Evolutionary conservation across 2,329 filamentous ascomycete species (phyloP).

Genomic region (Dendrostoma leiphaemia): DNA sequence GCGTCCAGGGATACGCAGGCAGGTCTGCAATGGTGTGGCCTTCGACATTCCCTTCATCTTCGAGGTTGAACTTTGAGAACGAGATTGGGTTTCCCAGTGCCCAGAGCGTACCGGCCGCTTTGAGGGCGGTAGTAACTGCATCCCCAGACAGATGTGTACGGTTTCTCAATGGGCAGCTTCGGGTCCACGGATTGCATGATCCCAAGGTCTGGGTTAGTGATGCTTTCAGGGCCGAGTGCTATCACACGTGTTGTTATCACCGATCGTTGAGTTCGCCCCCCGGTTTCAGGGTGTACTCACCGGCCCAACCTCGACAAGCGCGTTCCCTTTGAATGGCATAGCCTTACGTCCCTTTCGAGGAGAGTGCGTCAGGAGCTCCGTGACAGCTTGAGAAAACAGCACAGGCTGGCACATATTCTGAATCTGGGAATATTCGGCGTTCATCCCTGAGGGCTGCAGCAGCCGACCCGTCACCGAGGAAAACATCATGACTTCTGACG

Average conservation of each 20-base stretch:
- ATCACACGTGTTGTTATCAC: no score
- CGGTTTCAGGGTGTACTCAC: no score
- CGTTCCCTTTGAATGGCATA: background rate
- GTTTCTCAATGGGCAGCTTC: background rate
- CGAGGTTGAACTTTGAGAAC: background rate
- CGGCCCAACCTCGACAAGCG: background rate
- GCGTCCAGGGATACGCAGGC: constrained; percentile 26
- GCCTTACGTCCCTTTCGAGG: background rate
- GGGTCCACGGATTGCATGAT: background rate
- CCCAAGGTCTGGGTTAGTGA: background rate
- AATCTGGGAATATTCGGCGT: constrained; percentile 1
- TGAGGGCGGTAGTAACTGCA: background rate
- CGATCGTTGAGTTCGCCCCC: no score
- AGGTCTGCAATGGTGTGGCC: constrained; percentile 19
- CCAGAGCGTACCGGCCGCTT: background rate
- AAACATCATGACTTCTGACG: background rate
- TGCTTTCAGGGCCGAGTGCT: background rate
- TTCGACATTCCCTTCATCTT: background rate
- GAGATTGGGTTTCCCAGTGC: background rate
- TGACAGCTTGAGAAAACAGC: constrained; percentile 1
- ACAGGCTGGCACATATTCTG: constrained; percentile 2
- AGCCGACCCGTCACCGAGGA: constrained; percentile 1
- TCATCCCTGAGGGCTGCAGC: no score
- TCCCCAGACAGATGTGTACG: background rate
- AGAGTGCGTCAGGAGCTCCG: background rate